A percentile compares a stretch with the other conserved stretches of the same genome.
phyloP scores from a whole-genome alignment of 1,284 basidiomycete genomes.

The Cryptococcus depauperatus region DNA sequence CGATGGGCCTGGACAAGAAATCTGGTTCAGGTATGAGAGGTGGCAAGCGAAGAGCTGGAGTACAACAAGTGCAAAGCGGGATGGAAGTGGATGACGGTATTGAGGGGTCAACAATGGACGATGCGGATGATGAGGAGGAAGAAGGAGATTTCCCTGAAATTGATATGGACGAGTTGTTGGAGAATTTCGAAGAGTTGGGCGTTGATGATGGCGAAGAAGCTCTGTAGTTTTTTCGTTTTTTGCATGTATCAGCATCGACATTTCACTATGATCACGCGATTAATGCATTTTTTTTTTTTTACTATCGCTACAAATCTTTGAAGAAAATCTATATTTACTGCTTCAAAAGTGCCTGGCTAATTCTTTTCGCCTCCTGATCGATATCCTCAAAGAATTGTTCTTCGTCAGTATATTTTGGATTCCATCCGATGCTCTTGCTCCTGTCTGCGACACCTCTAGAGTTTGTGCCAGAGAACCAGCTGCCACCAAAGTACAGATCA shows the following conservation, averaged over 20 bases:
- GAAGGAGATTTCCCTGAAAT: constrained; percentile 88
- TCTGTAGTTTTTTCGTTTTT: too few relatives aligned
- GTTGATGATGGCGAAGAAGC: constrained; percentile 28
- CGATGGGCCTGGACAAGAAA: constrained; percentile 47
- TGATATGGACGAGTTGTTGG: constrained; percentile 77
- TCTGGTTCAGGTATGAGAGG: constrained; percentile 49
- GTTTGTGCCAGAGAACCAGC: constrained; percentile 51
- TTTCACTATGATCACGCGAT: too few relatives aligned
- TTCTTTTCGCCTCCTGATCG: constrained; percentile 17
- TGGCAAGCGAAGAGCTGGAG: constrained; percentile 49
- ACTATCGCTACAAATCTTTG: background rate
- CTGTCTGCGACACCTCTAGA: constrained; percentile 51
- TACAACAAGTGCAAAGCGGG: constrained; percentile 45
- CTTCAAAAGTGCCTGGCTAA: constrained; percentile 19
- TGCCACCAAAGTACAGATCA: constrained; percentile 37
- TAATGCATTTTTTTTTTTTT: background rate
- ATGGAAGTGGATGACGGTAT: constrained; percentile 62
- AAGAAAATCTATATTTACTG: constrained; percentile 3
- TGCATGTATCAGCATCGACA: too few relatives aligned
- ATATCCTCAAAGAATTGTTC: constrained; percentile 24
- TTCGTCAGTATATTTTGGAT: constrained; percentile 26
- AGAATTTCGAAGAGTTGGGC: constrained; percentile 67
- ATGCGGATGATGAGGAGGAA: constrained; percentile 37
- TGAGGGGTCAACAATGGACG: constrained; percentile 28
- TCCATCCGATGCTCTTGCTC: constrained; percentile 51